Evolutionary conservation across 805 yeast genomes (phyloP), one percentile per base, ranked within the genome.

Genomic region (Candida krabiensis): DNA sequence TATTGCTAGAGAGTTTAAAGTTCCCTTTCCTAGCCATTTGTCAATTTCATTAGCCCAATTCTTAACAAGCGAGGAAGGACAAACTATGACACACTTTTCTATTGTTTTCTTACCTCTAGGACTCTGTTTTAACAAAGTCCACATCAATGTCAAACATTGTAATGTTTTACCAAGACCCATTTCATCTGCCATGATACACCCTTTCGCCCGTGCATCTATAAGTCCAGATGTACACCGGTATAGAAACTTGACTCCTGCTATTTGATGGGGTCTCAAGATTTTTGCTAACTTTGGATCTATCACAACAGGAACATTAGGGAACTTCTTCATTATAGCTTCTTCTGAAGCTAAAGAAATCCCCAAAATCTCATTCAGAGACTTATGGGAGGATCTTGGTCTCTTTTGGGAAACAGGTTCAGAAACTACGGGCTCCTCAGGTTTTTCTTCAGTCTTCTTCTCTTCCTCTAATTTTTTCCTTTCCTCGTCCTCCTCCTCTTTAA

Each of bases 131-230:
- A 91, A 68, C 33, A 91, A 60, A 0, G 97, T 91, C 98, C 98
- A 91, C 86, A 90, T 73, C 22, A 91, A 69, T 0, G 96, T 73
- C 23, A 91, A 73, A 60, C 98, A 91, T 58, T 88, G 96, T 18
- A 88, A 68, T 0, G 96, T 88, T 57, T 88, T 88, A 18, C 96
- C 96, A 27, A 88, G 69, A 4, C 96, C 97, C 97, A 89, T 89
- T 61, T 86, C 97, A 64, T 89, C 97, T 0, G 97, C 97, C 98
- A 91, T 91, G 35, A 91, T 91, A 56, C 97, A 91, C 3, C 99
- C 99, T 54, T 84, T 79, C 0, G 97, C 97, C 23, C 83, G 71
- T 6, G 87, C 75, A 57, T 84, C 88, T 19, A 83, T 75, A 23
- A 90, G 63, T 0, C 99, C 99, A 1, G 96, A 75, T 0, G 95